A percentile compares a stretch with the other conserved stretches of the same genome.
phyloP scores from a whole-genome alignment of 495 filamentous ascomycete genomes.

The Amniculicola lignicola region DNA sequence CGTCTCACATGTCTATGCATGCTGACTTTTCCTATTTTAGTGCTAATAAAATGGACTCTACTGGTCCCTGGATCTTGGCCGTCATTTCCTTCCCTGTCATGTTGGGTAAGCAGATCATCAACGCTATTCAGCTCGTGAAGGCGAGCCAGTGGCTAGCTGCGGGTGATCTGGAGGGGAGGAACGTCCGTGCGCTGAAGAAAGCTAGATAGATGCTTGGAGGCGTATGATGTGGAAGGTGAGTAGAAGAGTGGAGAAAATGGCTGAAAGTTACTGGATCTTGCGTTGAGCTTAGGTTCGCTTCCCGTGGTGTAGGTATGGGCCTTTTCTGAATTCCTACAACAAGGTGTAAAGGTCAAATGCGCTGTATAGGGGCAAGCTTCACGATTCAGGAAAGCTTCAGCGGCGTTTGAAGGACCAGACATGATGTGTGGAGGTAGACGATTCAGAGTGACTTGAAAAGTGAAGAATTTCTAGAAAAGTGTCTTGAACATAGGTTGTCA shows the following conservation, averaged over 20 bases:
- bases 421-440: no score
- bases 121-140: constrained; percentile 87
- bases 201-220: not conserved
- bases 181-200: constrained; percentile 45
- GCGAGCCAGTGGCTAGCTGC: constrained; percentile 86
- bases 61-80: constrained; percentile 80
- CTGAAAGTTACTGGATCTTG: no score
- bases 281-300: no score
- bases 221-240: not conserved
- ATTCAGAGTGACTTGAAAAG: no score
- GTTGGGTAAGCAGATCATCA: constrained; percentile 88
- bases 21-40: constrained; percentile 5
- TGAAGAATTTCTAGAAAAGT: no score
- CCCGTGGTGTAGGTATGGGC: no score
- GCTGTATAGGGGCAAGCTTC: no score
- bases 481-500: no score
- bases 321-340: no score
- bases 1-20: not conserved
- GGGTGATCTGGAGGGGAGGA: constrained; percentile 64
- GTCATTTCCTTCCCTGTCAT: constrained; percentile 76
- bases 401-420: no score
- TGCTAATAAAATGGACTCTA: constrained; percentile 85
- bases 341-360: no score
- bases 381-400: no score
- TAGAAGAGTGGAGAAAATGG: not conserved